phyloP scores from a whole-genome alignment of 73 alveolate genomes.

The Effrenium voratum region DNA sequence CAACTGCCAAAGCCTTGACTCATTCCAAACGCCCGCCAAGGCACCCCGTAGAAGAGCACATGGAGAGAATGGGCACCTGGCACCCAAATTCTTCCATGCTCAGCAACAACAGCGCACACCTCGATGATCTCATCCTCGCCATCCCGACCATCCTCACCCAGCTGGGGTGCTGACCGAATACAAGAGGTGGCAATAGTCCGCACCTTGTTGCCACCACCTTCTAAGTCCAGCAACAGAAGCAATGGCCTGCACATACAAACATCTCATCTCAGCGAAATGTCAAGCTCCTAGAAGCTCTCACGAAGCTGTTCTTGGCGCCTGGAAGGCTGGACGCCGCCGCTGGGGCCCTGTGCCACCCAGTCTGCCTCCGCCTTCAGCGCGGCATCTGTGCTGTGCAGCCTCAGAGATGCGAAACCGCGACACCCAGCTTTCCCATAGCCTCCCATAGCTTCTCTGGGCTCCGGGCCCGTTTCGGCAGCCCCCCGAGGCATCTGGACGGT shows the following conservation, averaged over 20 bases:
- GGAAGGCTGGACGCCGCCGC: too few relatives aligned
- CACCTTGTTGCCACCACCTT: slow-evolving; percentile 80
- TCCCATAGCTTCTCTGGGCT: too few relatives aligned
- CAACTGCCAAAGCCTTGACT: too few relatives aligned
- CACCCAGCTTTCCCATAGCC: too few relatives aligned
- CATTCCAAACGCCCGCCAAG: too few relatives aligned
- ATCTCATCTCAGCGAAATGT: too few relatives aligned
- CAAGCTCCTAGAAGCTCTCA: neutral
- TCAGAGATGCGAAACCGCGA: too few relatives aligned
- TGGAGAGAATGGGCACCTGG: slow-evolving; percentile 75
- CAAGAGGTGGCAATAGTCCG: neutral
- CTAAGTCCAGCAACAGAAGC: slow-evolving; percentile 64
- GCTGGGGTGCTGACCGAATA: neutral
- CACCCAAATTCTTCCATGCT: neutral
- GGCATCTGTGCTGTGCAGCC: slow-evolving; percentile 56
- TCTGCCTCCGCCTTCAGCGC: slow-evolving; percentile 81
- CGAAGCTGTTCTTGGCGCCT: too few relatives aligned
- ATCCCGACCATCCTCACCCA: slow-evolving; percentile 73
- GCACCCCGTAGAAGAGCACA: slow-evolving; percentile 62
- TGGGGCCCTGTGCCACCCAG: slow-evolving; percentile 76
- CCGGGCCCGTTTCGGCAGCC: slow-evolving; percentile 89
- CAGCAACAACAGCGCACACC: neutral
- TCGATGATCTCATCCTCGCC: slow-evolving; percentile 90
- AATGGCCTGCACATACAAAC: slow-evolving; percentile 42
- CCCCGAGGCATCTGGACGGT: slow-evolving; percentile 36